Evolutionary conservation across 805 yeast genomes (phyloP).

Genomic region (Suhomyces sp.): DNA sequence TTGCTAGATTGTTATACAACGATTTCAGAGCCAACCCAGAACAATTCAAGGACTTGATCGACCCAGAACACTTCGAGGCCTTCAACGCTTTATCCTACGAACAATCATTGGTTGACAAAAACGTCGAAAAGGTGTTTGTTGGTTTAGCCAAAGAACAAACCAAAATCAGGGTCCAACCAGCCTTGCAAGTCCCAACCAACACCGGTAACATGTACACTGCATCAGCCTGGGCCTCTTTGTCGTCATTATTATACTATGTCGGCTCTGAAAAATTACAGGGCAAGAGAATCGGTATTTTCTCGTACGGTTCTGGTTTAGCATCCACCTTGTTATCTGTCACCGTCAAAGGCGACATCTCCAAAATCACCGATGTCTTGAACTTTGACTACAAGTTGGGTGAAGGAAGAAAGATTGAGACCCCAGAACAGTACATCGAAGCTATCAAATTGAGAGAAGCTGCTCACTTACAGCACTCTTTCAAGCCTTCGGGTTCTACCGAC

Average conservation of each 20-base stretch:
- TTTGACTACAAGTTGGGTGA: slow-evolving; percentile 62
- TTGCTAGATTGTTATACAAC: slow-evolving; percentile 85
- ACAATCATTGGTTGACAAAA: slow-evolving; percentile 72
- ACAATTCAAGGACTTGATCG: slow-evolving; percentile 43
- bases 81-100: slow-evolving; percentile 64
- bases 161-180: slow-evolving; percentile 70
- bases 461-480: slow-evolving; percentile 74
- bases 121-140: slow-evolving; percentile 81
- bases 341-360: slow-evolving; percentile 76
- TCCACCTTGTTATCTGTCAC: slow-evolving; percentile 78
- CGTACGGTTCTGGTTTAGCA: slow-evolving; percentile 98
- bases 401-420: slow-evolving; percentile 63
- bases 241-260: slow-evolving; percentile 74
- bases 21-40: slow-evolving; percentile 76
- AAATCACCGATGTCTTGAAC: slow-evolving; percentile 62
- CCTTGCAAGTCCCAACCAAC: slow-evolving; percentile 86
- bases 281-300: slow-evolving; percentile 88
- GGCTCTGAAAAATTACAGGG: slow-evolving; percentile 71
- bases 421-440: slow-evolving; percentile 78
- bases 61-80: slow-evolving; percentile 50
- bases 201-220: slow-evolving; percentile 99
- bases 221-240: slow-evolving; percentile 81
- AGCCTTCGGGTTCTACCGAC: slow-evolving; percentile 78
- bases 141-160: slow-evolving; percentile 67
- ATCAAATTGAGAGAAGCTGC: slow-evolving; percentile 84